Base-by-base conservation (phyloP, 192 early-diverging fungal species). In the Globomyces pollinis-pini region DNA sequence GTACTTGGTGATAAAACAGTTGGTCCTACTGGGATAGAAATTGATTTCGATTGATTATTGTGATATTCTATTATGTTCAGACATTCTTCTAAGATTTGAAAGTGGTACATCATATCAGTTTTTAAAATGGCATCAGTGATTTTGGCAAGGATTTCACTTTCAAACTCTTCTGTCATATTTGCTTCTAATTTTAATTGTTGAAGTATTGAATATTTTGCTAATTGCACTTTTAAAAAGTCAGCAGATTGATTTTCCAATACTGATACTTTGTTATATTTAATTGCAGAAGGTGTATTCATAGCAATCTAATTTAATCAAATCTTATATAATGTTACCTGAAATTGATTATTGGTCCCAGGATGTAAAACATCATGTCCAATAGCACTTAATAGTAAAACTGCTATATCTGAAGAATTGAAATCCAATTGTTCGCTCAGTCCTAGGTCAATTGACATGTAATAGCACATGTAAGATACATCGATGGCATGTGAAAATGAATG, bases 91-190 rank as follows among this genome's bases (percentile, higher is more conserved):
- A 81, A 72, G 16, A 84, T 62, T 3, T 59, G 76, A 73, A 91
- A 96, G 64, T 96, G 94, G 8, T 86, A 81, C 1, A 78, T 71
- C 94, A 96, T 96, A 64, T 96, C 94, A 0, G 94, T 96, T 16
- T 85, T 80, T 34, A 96, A 74, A 55, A 96, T 91, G 35, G 82
- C 86, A 59, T 88, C 86, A 15, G 68, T 63, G 30, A 85, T 64
- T 4, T 66, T 32, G 18, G 38, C 39, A 15, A 20, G n/a, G 28
- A 50, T 4, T 18, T 65, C 33, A 13, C 16, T 20, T 8, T 42
- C 45, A 11, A 21, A 5, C 6, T 28, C 3, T 32, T 57, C 63
- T 4, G 49, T 43, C 38, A 64, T 63, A 23, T 32, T 47, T 3
- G 20, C 44, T 47, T n/a, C n/a, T n/a, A n/a, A n/a, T n/a, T n/a